These are phyloP conservation scores for Cicer chorassanicum DNA, from an alignment of 306 rosid species.

Conservation along the genomic window DNA sequence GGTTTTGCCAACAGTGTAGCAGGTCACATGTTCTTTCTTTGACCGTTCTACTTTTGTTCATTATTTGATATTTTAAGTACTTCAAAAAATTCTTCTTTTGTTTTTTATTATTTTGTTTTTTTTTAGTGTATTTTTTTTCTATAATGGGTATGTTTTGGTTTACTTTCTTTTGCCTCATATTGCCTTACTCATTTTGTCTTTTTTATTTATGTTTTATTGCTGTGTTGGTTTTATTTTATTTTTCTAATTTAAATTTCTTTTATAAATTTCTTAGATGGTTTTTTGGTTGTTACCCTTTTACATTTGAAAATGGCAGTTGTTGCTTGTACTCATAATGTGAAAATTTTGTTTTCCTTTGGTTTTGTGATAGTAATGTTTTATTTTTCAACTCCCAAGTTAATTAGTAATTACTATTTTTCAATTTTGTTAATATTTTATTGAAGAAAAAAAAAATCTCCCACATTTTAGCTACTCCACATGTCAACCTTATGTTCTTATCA, in stretches of 20 bases:
- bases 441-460: no score
- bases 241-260: no score
- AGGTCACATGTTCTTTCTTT: conserved; percentile 47
- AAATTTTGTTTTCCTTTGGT: no score
- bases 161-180: neutral
- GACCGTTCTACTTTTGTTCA: neutral
- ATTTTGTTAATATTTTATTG: no score
- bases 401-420: no score
- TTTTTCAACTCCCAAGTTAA: no score
- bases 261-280: neutral
- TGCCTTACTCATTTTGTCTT: neutral
- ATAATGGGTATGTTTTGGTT: conserved; percentile 30
- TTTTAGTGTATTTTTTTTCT: neutral
- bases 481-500: no score
- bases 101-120: neutral
- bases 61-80: neutral
- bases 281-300: neutral
- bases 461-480: no score
- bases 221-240: neutral
- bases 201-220: neutral
- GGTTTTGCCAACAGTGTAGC: conserved; percentile 99
- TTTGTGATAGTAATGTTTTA: no score
- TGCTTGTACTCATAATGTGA: neutral
- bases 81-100: neutral
- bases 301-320: neutral